Base-by-base conservation (phyloP, 2,329 filamentous ascomycete species). In the Fusarium denticulatum region DNA sequence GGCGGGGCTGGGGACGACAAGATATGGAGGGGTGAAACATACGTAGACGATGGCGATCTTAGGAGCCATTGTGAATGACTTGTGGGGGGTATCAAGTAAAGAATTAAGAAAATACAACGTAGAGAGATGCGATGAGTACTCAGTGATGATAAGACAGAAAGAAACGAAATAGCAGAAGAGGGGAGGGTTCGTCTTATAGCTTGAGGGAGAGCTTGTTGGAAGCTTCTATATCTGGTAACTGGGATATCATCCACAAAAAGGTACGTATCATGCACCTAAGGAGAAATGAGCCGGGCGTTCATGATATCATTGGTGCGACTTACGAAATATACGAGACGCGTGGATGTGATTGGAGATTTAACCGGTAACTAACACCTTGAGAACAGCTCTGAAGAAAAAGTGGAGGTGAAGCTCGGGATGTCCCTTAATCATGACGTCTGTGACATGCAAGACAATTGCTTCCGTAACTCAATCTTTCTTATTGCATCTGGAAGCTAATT, bases 21-120 rank as follows among this genome's bases (percentile, higher is more conserved):
- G 45, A 49, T 43, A 58, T 64, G 46, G 55, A 60, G 55, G 60
- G 69, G 53, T 59, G 50, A 4, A 64, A 89, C 93, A 78, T 88
- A 95, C 93, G 84, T 91, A 97, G 83, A 97, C 90, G 85, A 97
- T 96, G 79, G 95, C 95, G 81, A 97, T 90, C 88, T 94, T 97
- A 83, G 94, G 93, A 86, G 93, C 94, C 94, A 97, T 97, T 80
- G 79, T 88, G 87, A 71, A 59, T 71, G 64, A 69, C 67, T 37
- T 59, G 30, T 49, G 56, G 37, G 42, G 59, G 64, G 70, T 62
- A 73, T 66, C 68, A 65, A 64, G 64, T 66, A 63, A 52, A 37
- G 13, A 53, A 56, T 66, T 50, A 42, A 42, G 45, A 67, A 53
- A 63, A 67, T 26, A 64, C 47, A 46, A 39, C 46, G 47, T 53